phyloP scores from a whole-genome alignment of 2,329 filamentous ascomycete genomes.

The Metarhizium guizhouense region DNA sequence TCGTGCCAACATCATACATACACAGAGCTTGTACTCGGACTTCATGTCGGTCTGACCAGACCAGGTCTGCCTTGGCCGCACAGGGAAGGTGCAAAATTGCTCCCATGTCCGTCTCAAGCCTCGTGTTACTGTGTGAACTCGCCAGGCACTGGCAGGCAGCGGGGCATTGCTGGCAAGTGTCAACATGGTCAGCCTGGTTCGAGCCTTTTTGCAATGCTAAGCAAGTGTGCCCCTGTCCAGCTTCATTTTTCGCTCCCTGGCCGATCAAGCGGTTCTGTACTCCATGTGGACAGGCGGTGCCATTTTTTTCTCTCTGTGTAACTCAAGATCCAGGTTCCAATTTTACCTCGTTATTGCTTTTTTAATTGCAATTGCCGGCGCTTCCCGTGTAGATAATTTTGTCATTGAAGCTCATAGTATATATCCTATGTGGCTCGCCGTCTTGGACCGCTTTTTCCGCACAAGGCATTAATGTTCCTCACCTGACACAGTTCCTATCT shows the following conservation, averaged over 20 bases:
- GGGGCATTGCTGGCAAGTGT: not conserved
- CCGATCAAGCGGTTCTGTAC: not conserved
- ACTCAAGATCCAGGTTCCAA: not conserved
- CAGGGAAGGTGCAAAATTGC: slow-evolving; percentile 4
- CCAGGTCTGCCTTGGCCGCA: not conserved
- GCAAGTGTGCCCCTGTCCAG: not conserved
- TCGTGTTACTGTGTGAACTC: slow-evolving; percentile 6
- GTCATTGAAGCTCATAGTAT: not conserved
- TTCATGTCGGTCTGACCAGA: not conserved
- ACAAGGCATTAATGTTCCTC: not conserved
- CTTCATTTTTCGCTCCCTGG: slow-evolving; percentile 1
- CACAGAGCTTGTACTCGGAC: not conserved
- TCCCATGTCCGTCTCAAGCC: slow-evolving; percentile 1
- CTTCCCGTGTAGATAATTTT: not conserved
- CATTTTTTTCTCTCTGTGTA: not conserved
- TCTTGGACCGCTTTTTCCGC: not conserved
- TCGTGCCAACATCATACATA: not conserved
- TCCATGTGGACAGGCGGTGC: not conserved
- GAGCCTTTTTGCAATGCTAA: not conserved
- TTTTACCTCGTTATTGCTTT: not conserved
- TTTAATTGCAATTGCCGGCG: not conserved
- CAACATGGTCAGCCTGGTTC: not conserved
- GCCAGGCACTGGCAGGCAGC: slow-evolving; percentile 1
- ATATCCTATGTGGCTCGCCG: not conserved
- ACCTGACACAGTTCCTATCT: not conserved